phyloP scores from a whole-genome alignment of 2,329 filamentous ascomycete species.

The Karstenula rhodostoma region DNA sequence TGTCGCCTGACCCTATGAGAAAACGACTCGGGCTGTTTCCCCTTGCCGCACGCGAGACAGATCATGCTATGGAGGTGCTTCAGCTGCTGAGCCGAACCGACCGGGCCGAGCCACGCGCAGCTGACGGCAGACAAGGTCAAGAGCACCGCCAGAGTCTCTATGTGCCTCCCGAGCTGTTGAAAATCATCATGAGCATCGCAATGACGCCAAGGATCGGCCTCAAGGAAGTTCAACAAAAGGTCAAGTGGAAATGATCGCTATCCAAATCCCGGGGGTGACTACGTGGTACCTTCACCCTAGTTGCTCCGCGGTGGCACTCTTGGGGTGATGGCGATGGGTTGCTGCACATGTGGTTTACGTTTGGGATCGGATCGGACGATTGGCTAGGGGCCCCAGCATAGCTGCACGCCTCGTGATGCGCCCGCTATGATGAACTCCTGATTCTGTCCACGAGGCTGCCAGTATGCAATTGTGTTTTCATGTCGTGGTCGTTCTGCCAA shows the following conservation, averaged over 20 bases:
- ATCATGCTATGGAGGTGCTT: not conserved
- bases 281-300: not conserved
- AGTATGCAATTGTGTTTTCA: not conserved
- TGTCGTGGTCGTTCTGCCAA: not conserved
- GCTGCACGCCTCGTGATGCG: not conserved
- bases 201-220: not conserved
- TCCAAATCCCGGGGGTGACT: not conserved
- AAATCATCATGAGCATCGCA: not conserved
- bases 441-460: not conserved
- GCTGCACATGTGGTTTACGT: not conserved
- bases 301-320: not conserved
- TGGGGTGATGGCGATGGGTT: not conserved
- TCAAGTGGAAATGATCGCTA: not conserved
- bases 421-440: not conserved
- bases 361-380: not conserved
- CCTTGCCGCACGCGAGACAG: not conserved
- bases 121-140: not conserved
- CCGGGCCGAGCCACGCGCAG: not conserved
- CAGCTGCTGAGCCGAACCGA: not conserved
- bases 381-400: not conserved
- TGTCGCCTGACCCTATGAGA: not conserved
- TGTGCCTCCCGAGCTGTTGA: not conserved
- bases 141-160: too few relatives aligned
- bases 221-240: not conserved
- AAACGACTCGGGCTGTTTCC: not conserved